Conservation (phyloP, 2,329 filamentous ascomycete species). For the Colletotrichum lini region DNA sequence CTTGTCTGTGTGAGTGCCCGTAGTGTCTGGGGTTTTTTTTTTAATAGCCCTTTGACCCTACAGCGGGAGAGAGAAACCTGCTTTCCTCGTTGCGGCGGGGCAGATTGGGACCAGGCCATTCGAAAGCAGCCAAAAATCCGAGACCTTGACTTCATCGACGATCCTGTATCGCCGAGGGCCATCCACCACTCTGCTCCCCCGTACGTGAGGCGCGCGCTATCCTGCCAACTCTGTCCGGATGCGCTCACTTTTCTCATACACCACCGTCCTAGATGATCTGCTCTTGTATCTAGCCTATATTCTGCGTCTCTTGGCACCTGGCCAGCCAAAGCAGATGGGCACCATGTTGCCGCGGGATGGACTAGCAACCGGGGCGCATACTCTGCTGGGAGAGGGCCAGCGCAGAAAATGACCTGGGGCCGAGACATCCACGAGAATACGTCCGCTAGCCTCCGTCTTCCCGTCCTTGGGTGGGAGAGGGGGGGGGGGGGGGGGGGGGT, state of each 20-base stretch:
- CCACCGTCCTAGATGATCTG: not conserved
- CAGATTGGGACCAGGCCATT: constrained; percentile 8
- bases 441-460: constrained; percentile 34
- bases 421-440: constrained; percentile 20
- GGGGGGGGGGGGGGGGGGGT: not conserved
- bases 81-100: constrained; percentile 16
- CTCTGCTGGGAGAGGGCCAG: not conserved
- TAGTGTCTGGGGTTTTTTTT: constrained; percentile 7
- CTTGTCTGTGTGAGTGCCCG: constrained; percentile 10
- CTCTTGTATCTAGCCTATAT: constrained; percentile 13
- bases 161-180: not conserved
- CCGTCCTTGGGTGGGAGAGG: constrained; percentile 4
- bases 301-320: constrained; percentile 6
- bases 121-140: constrained; percentile 33
- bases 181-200: not conserved
- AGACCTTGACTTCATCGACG: constrained; percentile 29
- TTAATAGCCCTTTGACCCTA: constrained; percentile 3
- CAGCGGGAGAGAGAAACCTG: not conserved
- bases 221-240: constrained; percentile 13
- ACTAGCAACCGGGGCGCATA: constrained; percentile 8
- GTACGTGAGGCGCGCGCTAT: constrained; percentile 29
- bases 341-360: not conserved
- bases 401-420: constrained; percentile 10
- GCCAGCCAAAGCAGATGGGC: not conserved
- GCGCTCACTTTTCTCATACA: constrained; percentile 16